These are phyloP conservation scores for Poa annua DNA, from an alignment of 176 grass and related monocot species.

Conservation along the genomic window DNA sequence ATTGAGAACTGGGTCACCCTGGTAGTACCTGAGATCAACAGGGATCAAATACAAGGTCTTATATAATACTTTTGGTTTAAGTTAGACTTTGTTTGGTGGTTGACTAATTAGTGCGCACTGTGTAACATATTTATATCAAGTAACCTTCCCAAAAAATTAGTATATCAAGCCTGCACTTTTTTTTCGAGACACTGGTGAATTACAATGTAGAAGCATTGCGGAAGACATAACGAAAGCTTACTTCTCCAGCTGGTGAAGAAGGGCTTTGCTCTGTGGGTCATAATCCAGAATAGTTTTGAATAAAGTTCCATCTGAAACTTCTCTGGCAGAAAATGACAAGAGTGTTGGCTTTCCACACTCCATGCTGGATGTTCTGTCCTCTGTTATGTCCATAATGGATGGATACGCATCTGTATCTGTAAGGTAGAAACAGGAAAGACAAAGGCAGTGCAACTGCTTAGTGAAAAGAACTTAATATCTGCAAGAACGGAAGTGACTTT, in stretches of 20 bases:
- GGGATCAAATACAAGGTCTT: constrained; percentile 16
- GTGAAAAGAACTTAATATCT: constrained; percentile 36
- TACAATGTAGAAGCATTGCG: constrained; percentile 2
- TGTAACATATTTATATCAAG: constrained; percentile 29
- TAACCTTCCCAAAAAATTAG: background rate
- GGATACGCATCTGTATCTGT: constrained; percentile 71
- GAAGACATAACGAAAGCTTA: constrained; percentile 45
- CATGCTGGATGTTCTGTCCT: constrained; percentile 60
- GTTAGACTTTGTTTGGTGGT: constrained; percentile 13
- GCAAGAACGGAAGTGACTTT: constrained; percentile 30
- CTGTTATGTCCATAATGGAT: constrained; percentile 64
- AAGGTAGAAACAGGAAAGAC: constrained; percentile 34
- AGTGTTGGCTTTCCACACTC: constrained; percentile 83
- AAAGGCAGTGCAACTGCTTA: constrained; percentile 22
- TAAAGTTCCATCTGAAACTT: constrained; percentile 93
- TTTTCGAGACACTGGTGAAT: constrained; percentile 28
- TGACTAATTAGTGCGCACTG: constrained; percentile 8
- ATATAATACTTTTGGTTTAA: constrained; percentile 34
- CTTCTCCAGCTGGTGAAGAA: constrained; percentile 84
- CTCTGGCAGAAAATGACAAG: constrained; percentile 89
- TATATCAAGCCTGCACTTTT: constrained; percentile 28
- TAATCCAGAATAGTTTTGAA: constrained; percentile 91
- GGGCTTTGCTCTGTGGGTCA: constrained; percentile 77
- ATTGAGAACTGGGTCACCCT: constrained; percentile 90
- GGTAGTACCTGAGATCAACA: constrained; percentile 76